Percentiles rank a stretch among this genome's conserved stretches.
Evolutionary conservation across 2,329 filamentous ascomycete genomes (phyloP).

Genomic region (Cladobotryum protrusum): DNA sequence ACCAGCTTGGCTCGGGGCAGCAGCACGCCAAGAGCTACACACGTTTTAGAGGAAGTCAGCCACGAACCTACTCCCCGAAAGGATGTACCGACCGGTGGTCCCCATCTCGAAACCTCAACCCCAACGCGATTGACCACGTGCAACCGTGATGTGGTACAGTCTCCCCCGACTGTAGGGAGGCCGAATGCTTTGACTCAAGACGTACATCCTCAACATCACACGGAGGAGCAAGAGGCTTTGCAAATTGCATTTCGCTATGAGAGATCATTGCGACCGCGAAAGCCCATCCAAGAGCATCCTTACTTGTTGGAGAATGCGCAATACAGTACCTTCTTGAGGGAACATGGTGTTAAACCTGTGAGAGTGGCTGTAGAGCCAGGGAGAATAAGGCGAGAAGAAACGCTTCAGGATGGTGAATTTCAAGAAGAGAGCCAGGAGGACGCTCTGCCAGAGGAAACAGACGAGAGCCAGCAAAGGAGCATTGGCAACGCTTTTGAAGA

Average conservation of each 20-base stretch:
- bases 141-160: not conserved
- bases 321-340: conserved; percentile 47
- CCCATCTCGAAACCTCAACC: conserved; percentile 27
- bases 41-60: not conserved
- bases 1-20: not conserved
- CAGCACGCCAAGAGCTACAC: not conserved
- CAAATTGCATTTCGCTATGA: conserved; percentile 30
- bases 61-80: conserved; percentile 17
- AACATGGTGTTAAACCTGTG: conserved; percentile 49
- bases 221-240: conserved; percentile 18
- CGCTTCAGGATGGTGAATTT: conserved; percentile 46
- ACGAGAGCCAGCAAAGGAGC: conserved; percentile 29
- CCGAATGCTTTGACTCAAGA: no score
- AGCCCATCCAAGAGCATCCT: conserved; percentile 55
- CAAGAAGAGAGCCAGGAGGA: conserved; percentile 45
- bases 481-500: conserved; percentile 15
- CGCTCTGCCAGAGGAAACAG: conserved; percentile 22
- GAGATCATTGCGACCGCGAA: conserved; percentile 51
- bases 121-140: conserved; percentile 18
- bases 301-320: conserved; percentile 51
- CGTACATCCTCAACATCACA: not conserved
- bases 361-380: conserved; percentile 31
- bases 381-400: conserved; percentile 32
- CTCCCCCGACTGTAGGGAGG: no score
- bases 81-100: conserved; percentile 32